These are phyloP conservation scores for Phytopythium kandeliae DNA, from an alignment of 352 stramenopile genomes.

Conservation along the genomic window DNA sequence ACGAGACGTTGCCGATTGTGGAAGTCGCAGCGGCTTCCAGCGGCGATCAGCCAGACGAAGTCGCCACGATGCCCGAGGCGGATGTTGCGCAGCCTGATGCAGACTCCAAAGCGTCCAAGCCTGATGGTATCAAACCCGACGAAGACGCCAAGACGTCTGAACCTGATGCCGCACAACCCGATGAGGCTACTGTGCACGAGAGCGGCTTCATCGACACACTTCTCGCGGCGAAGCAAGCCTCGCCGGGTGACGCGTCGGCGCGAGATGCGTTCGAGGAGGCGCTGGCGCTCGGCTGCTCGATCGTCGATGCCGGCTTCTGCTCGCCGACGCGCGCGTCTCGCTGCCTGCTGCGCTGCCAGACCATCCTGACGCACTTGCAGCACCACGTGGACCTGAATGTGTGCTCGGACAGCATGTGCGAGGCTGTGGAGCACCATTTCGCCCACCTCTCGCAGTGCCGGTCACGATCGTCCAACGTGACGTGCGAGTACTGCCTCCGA, in stretches of 20 bases:
- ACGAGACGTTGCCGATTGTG: background rate
- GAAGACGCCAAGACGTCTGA: background rate
- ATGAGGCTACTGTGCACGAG: background rate
- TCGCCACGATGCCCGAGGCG: background rate
- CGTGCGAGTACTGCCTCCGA: conserved; percentile 53
- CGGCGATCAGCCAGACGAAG: background rate
- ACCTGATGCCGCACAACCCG: background rate
- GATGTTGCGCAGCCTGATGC: background rate
- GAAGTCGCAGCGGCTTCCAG: background rate
- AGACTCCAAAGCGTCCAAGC: background rate
- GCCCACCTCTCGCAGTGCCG: conserved; percentile 47
- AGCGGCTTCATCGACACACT: conserved; percentile 27
- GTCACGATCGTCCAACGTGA: conserved; percentile 16
- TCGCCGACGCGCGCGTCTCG: conserved; percentile 34
- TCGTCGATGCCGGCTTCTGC: conserved; percentile 63
- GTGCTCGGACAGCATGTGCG: conserved; percentile 47
- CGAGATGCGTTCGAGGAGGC: conserved; percentile 30
- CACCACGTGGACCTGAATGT: conserved; percentile 54
- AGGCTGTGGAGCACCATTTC: conserved; percentile 54
- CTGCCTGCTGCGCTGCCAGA: conserved; percentile 48
- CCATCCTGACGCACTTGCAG: conserved; percentile 50
- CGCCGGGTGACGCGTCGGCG: conserved; percentile 9
- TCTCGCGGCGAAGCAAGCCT: conserved; percentile 12
- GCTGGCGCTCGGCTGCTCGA: conserved; percentile 39
- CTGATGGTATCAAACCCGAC: too few species aligned